Percentiles rank a stretch among this genome's conserved stretches.
phyloP scores from a whole-genome alignment of 768 basidiomycete genomes.

The Terana coerulea region DNA sequence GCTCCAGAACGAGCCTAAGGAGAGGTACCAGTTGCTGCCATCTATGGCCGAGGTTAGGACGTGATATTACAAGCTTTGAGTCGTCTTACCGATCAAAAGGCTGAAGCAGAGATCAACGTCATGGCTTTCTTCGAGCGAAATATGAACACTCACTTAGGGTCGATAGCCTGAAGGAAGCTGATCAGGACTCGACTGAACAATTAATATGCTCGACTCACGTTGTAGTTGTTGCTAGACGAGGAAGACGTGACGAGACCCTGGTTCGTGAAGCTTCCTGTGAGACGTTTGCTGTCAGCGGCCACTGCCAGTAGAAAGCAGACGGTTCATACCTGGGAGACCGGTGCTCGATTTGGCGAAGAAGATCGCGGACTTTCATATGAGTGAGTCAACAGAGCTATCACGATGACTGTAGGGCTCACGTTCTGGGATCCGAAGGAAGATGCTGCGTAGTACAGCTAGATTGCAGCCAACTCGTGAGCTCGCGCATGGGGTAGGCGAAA shows the following conservation, averaged over 20 bases:
- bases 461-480: neutral
- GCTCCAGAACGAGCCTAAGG: slow-evolving; percentile 53
- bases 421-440: slow-evolving; percentile 52
- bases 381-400: neutral
- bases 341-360: slow-evolving; percentile 51
- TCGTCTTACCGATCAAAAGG: slow-evolving; percentile 32
- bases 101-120: too few species aligned
- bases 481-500: too few species aligned
- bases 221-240: slow-evolving; percentile 33
- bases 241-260: slow-evolving; percentile 46
- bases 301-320: neutral
- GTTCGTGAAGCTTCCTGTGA: slow-evolving; percentile 31
- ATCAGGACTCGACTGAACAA: neutral
- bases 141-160: slow-evolving; percentile 40
- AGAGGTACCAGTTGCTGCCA: slow-evolving; percentile 43
- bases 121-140: neutral
- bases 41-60: slow-evolving; percentile 22
- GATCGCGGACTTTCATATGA: slow-evolving; percentile 41
- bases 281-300: neutral
- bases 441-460: slow-evolving; percentile 50
- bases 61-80: neutral
- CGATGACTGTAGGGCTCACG: slow-evolving; percentile 20
- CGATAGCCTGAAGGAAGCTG: slow-evolving; percentile 38
- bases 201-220: slow-evolving; percentile 29
- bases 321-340: slow-evolving; percentile 22